Evolutionary conservation across 257 asterid genomes (phyloP).

Genomic region (Perilla frutescens): DNA sequence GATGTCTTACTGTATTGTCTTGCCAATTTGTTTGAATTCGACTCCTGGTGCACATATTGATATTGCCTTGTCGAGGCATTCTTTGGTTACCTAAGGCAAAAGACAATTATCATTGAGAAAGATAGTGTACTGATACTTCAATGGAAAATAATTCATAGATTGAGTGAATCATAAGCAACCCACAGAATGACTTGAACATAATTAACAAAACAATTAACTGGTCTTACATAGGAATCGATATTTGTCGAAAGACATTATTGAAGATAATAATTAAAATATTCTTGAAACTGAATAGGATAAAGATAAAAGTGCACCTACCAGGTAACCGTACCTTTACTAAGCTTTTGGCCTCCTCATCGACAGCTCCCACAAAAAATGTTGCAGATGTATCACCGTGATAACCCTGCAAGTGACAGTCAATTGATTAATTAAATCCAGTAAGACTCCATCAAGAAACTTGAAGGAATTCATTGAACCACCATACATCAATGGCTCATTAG

Average conservation of each 20-base stretch:
- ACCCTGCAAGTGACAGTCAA: slow-evolving; percentile 60
- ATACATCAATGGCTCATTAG: slow-evolving; percentile 16
- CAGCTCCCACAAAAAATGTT: slow-evolving; percentile 86
- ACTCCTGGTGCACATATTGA: slow-evolving; percentile 92
- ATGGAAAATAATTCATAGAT: neutral
- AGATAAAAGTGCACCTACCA: slow-evolving; percentile 32
- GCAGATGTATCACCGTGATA: slow-evolving; percentile 99
- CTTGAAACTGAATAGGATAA: slow-evolving; percentile 9
- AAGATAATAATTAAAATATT: slow-evolving; percentile 14
- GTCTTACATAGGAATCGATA: slow-evolving; percentile 9
- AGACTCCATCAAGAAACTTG: slow-evolving; percentile 27
- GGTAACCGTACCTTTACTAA: slow-evolving; percentile 77
- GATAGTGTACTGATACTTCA: slow-evolving; percentile 18
- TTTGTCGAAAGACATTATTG: neutral
- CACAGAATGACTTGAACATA: neutral
- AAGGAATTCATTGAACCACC: slow-evolving; percentile 1
- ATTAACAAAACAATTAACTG: slow-evolving; percentile 20
- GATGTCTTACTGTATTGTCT: slow-evolving; percentile 80
- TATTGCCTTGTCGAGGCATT: slow-evolving; percentile 83
- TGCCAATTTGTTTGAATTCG: slow-evolving; percentile 83
- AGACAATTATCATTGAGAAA: slow-evolving; percentile 24
- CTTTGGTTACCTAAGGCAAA: slow-evolving; percentile 76
- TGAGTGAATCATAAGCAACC: slow-evolving; percentile 28
- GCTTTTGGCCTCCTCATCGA: slow-evolving; percentile 76
- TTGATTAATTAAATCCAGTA: slow-evolving; percentile 27